Evolutionary conservation across 495 filamentous ascomycete species (phyloP), one percentile per base, ranked within the genome.

Genomic region (Hypomontagnella monticulosa): DNA sequence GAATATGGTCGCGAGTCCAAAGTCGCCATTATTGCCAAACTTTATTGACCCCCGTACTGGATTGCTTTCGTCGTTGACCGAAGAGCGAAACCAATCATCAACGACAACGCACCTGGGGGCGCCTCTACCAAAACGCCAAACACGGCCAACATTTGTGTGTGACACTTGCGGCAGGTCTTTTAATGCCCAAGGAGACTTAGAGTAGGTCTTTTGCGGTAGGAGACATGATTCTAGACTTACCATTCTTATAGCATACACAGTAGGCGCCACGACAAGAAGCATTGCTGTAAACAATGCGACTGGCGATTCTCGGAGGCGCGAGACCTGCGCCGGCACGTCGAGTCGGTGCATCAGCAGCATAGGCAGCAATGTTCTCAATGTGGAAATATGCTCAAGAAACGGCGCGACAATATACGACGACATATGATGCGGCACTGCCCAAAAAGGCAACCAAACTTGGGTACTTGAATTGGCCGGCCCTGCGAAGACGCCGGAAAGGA

Each of bases 261-360:
- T 15, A 36, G 14, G 7, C 50, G 32, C 15, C 58, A 54, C 20
- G 32, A 62, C 33, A 62, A 50, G 27, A 56, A 34, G 6, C 50
- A 63, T 16, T 16, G 8, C 0, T 63, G 60, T 16, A 23, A 19
- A 18, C 40, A 53, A 33, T 58, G 61, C 30, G 54, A 53, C 4
- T 12, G 33, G 19, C 18, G 20, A 15, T 66, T 66, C 27, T 41
- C 62, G 12, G 55, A 42, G 37, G 23, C 44, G 10, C 48, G 42
- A 42, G 62, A 66, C n/a, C 49, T 66, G 20, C 40, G 41, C 33
- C 62, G 62, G 10, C 62, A 66, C 27, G 48, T 49, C n/a, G n/a
- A 59, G n/a, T 41, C 54, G 10, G 34, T 23, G 7, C 62, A 65
- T 38, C 48, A 65, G 49, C 41, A 33, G 32, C 7, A 14, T 12